Conservation (phyloP, 768 basidiomycete species). For the Tricholoma sp. region DNA sequence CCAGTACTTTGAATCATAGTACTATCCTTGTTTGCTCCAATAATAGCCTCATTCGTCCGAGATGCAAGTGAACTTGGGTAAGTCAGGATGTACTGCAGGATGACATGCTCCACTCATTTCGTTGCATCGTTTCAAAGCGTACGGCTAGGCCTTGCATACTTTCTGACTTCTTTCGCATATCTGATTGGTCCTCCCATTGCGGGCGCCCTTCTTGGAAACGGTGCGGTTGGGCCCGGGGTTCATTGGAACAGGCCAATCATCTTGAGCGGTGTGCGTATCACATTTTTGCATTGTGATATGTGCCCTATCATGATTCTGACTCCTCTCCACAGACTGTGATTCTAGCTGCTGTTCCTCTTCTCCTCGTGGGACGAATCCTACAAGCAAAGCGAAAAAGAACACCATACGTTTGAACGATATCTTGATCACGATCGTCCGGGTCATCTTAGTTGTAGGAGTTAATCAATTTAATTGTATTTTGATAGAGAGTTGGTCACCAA, state of each 20-base stretch:
- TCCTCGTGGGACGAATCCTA: not conserved
- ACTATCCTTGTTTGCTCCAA: not conserved
- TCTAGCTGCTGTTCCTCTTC: not conserved
- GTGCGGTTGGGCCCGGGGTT: not conserved
- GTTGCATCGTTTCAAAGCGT: not conserved
- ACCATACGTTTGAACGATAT: not conserved
- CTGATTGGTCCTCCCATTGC: not conserved
- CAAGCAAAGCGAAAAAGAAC: not conserved
- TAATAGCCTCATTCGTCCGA: not conserved
- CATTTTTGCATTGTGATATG: not conserved
- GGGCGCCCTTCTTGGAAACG: not conserved
- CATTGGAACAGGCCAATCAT: not conserved
- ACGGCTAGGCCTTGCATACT: not conserved
- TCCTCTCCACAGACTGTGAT: not conserved
- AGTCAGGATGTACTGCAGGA: not conserved
- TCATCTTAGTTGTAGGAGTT: no score
- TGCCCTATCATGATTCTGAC: not conserved
- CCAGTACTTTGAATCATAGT: not conserved
- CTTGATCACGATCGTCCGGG: not conserved
- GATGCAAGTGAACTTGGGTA: not conserved
- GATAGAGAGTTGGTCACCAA: no score
- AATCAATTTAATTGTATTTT: no score
- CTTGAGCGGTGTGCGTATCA: not conserved
- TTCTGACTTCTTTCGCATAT: not conserved
- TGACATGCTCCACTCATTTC: not conserved